Evolutionary conservation across 2,329 filamentous ascomycete genomes (phyloP).

Genomic region (Verruconis gallopava): DNA sequence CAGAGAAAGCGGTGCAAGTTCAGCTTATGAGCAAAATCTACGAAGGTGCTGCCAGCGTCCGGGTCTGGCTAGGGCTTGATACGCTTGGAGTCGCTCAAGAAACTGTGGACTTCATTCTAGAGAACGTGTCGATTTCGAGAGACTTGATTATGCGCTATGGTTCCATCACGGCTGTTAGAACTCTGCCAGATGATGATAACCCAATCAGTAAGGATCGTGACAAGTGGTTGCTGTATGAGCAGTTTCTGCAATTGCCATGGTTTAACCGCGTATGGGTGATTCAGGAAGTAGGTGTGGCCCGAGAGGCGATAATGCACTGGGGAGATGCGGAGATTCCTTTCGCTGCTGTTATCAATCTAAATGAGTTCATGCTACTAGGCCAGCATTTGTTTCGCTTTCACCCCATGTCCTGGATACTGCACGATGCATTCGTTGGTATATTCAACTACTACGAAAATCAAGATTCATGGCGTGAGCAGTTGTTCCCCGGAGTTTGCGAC

Average conservation of each 20-base stretch:
- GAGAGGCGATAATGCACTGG: slow-evolving; percentile 1
- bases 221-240: background rate
- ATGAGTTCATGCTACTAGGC: slow-evolving; percentile 1
- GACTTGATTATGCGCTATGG: background rate
- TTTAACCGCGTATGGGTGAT: slow-evolving; percentile 4
- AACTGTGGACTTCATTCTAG: background rate
- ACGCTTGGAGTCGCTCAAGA: background rate
- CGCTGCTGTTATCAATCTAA: slow-evolving; percentile 4
- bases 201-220: background rate
- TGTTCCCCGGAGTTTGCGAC: background rate
- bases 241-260: background rate
- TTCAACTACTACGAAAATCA: slow-evolving; percentile 1
- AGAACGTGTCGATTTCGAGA: background rate
- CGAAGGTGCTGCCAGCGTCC: background rate
- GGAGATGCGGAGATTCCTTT: slow-evolving; percentile 6
- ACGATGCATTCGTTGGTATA: background rate
- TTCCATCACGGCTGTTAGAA: background rate
- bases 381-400: background rate
- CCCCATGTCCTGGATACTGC: background rate
- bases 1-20: slow-evolving; percentile 1
- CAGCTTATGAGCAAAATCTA: slow-evolving; percentile 5
- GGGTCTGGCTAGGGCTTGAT: slow-evolving; percentile 1
- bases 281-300: slow-evolving; percentile 4
- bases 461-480: background rate
- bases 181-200: background rate